Evolutionary conservation across 176 grass and related monocot species (phyloP), one percentile per base, ranked within the genome.

Genomic region (Thalia dealbata): DNA sequence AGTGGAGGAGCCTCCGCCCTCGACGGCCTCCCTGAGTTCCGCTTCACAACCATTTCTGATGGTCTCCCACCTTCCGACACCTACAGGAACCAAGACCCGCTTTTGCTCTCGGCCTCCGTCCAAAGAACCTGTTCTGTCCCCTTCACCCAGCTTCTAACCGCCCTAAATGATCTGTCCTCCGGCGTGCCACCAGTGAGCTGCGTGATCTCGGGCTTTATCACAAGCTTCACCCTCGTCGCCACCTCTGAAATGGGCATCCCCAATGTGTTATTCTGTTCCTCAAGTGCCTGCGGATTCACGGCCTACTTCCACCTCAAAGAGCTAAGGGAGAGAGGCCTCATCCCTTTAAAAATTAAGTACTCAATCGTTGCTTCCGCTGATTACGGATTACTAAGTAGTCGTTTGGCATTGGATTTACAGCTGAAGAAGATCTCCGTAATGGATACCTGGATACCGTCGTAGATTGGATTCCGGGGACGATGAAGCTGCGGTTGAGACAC

Each of bases 401-500:
- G 24, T 44, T 44, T n/a, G 80, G 32, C 6, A 64, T 58, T 70
- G 42, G 7, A 80, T 55, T 15, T 30, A 10, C 29, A 91, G 92
- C 82, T 54, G 84, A 77, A 18, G 75, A 65, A 43, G 67, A 82
- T 21, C 81, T 91, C 6, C 84, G 73, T 1, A 88, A 92, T 78
- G 92, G 92, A 32, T 92, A 88, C 82, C 89, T 96, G 3, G 86
- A 96, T 61, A 90, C 86, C 67, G 75, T 82, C 10, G 83, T 96
- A 66, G 77, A 91, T 0, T 72, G 88, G 82, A 88, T 96, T 71
- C 84, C 82, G 3, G 92, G 92, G 13, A 65, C 87, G 44, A n/a
- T 54, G 52, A 50, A 48, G 50, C 83, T 91, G 69, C 35, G 83
- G 35, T 69, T 96, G 50, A 79, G 81, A 38, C 88, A 96, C 68